Evolutionary conservation across 2,329 filamentous ascomycete genomes (phyloP), one percentile per base, ranked within the genome.

Genomic region (Fusarium algeriense): DNA sequence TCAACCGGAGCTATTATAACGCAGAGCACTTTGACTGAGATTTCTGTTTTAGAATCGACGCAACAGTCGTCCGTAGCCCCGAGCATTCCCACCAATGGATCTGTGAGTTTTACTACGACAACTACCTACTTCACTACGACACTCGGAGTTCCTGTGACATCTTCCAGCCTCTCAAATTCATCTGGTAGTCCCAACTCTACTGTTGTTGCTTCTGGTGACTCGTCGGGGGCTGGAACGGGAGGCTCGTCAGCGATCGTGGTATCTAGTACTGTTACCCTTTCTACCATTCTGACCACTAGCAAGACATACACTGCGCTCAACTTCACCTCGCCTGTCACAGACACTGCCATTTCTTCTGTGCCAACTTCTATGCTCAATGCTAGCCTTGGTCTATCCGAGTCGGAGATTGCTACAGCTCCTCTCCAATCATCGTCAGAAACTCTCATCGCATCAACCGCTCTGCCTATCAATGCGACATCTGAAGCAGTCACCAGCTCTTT

Each of bases 391-490:
- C 28, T 17, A n/a, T 58, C 59, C 19, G 30, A 57, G n/a, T 41
- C 49, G 7, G 50, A 43, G 35, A 28, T 37, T 32, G 28, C 71
- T 20, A 34, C 43, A n/a, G 35, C 28, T n/a, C 45, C 43, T 28
- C 30, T 45, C 17, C 41, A 40, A 43, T 44, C 41, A 14, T 57
- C 55, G 19, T 61, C 56, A n/a, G 50, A 30, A 11, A 40, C 49
- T 12, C 19, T 58, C 17, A 60, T 60, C 23, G 52, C 26, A 35
- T 66, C 74, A 17, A 67, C 53, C 12, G 43, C 53, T n/a, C 44
- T 67, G 32, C 64, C 61, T 15, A 26, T 30, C 41, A 71, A 61
- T 26, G 43, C 46, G 7, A 72, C 57, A 8, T 63, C 60, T 19
- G 40, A 23, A 20, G 41, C n/a, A 40, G 38, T 30, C 35, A 49